Evolutionary conservation across 2,329 filamentous ascomycete genomes (phyloP).

Genomic region (Colletotrichum viniferum): DNA sequence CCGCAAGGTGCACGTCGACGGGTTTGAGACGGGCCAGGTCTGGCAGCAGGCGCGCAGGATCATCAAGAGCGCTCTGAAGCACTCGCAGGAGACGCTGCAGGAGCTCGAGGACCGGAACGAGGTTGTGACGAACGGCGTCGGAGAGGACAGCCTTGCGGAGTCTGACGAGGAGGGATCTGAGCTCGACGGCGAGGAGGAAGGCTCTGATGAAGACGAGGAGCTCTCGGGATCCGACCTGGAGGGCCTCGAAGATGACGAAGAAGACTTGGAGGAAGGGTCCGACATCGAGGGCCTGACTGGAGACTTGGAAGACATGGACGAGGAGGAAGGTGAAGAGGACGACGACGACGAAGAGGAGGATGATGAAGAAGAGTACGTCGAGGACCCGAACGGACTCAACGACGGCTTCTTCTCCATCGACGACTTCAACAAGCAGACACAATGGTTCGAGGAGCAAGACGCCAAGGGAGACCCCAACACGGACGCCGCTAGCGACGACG

Average conservation of each 20-base stretch:
- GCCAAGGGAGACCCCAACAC: conserved; percentile 75
- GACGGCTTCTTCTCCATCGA: conserved; percentile 99
- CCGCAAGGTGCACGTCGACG: conserved; percentile 82
- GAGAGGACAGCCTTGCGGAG: conserved; percentile 35
- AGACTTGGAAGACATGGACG: conserved; percentile 29
- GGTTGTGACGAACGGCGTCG: conserved; percentile 44
- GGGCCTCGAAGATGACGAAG: conserved; percentile 26
- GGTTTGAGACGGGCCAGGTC: conserved; percentile 86
- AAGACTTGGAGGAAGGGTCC: conserved; percentile 30
- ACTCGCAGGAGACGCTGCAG: conserved; percentile 50
- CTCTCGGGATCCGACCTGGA: conserved; percentile 21
- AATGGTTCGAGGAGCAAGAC: conserved; percentile 88
- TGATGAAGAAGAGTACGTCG: conserved; percentile 54
- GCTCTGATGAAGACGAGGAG: conserved; percentile 35
- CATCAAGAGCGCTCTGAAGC: conserved; percentile 61
- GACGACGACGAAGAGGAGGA: conserved; percentile 42
- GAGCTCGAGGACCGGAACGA: conserved; percentile 51
- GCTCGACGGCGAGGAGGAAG: conserved; percentile 25
- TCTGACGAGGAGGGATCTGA: conserved; percentile 40
- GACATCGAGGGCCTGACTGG: conserved; percentile 30
- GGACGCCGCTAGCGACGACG: conserved; percentile 78
- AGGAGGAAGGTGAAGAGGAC: conserved; percentile 38
- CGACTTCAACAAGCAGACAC: conserved; percentile 93
- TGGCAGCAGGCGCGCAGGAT: conserved; percentile 94
- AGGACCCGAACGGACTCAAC: conserved; percentile 85